Percentiles rank a stretch among this genome's conserved stretches.
Conservation (phyloP, 305 asterid genomes). For the Fraxinus platypoda region DNA sequence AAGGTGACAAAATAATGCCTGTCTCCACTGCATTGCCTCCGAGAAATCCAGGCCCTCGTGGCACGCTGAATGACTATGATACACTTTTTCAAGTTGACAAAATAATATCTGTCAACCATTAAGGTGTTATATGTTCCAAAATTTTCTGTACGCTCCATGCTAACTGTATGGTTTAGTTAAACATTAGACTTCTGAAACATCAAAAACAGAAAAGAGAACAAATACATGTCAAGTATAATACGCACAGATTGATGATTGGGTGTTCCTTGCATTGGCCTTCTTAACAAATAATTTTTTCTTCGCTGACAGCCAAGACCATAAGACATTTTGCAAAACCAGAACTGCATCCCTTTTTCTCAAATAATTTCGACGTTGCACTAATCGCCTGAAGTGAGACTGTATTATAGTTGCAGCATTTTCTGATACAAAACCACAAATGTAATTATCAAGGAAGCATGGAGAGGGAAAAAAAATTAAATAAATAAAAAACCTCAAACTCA, state of each 20-base stretch:
- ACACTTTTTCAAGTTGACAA: slow-evolving; percentile 51
- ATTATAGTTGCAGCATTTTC: slow-evolving; percentile 88
- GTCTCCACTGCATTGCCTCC: slow-evolving; percentile 34
- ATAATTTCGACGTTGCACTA: slow-evolving; percentile 46
- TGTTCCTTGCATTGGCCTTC: slow-evolving; percentile 32
- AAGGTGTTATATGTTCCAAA: slow-evolving; percentile 30
- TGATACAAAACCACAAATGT: slow-evolving; percentile 34
- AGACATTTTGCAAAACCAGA: slow-evolving; percentile 55
- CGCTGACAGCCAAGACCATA: slow-evolving; percentile 59
- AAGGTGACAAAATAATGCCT: slow-evolving; percentile 58
- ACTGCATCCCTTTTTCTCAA: slow-evolving; percentile 52
- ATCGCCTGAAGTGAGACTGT: slow-evolving; percentile 70
- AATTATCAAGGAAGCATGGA: slow-evolving; percentile 13
- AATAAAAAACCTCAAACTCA: background rate
- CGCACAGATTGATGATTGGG: slow-evolving; percentile 41
- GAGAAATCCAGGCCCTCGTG: slow-evolving; percentile 50
- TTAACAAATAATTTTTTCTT: slow-evolving; percentile 36
- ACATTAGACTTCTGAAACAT: slow-evolving; percentile 21
- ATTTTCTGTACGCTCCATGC: slow-evolving; percentile 35
- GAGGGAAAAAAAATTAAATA: background rate
- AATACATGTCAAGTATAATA: slow-evolving; percentile 18
- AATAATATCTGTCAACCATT: slow-evolving; percentile 60
- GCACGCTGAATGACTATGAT: slow-evolving; percentile 59
- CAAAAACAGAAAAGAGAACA: background rate
- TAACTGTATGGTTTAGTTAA: slow-evolving; percentile 44